Evolutionary conservation across 2,329 filamentous ascomycete genomes (phyloP).

Genomic region (Nemania sp.): DNA sequence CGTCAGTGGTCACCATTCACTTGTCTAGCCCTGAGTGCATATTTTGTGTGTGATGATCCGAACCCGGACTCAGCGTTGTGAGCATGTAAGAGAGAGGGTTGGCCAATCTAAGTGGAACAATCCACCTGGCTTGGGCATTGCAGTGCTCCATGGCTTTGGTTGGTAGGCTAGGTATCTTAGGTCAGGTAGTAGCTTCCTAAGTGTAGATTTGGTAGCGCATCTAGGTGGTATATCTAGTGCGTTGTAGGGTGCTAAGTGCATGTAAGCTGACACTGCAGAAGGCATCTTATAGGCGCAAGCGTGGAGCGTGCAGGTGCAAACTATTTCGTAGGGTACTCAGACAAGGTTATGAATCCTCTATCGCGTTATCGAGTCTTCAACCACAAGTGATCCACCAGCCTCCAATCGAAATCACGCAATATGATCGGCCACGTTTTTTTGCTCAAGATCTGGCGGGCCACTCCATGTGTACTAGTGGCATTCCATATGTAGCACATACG

Average conservation of each 20-base stretch:
- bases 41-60: too few species aligned
- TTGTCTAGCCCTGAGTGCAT: not conserved
- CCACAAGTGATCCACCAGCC: not conserved
- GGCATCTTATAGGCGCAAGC: not conserved
- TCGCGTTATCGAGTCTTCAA: slow-evolving; percentile 6
- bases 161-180: too few species aligned
- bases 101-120: too few species aligned
- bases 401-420: slow-evolving; percentile 17
- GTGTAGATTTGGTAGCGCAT: not conserved
- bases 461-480: not conserved
- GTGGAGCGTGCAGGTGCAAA: too few species aligned
- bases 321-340: not conserved
- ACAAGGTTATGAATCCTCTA: too few species aligned
- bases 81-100: too few species aligned
- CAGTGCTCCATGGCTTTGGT: too few species aligned
- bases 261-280: slow-evolving; percentile 12
- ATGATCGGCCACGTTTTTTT: slow-evolving; percentile 19
- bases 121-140: too few species aligned
- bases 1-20: slow-evolving; percentile 1
- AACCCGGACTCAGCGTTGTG: too few species aligned
- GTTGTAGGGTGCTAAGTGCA: not conserved
- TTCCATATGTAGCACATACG: not conserved
- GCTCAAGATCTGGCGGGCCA: slow-evolving; percentile 9
- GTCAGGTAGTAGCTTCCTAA: too few species aligned
- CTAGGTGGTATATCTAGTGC: not conserved